A percentile compares a stretch with the other conserved stretches of the same genome.
Evolutionary conservation across 192 early-diverging fungal species (phyloP).

Genomic region (Coemansia sp.): DNA sequence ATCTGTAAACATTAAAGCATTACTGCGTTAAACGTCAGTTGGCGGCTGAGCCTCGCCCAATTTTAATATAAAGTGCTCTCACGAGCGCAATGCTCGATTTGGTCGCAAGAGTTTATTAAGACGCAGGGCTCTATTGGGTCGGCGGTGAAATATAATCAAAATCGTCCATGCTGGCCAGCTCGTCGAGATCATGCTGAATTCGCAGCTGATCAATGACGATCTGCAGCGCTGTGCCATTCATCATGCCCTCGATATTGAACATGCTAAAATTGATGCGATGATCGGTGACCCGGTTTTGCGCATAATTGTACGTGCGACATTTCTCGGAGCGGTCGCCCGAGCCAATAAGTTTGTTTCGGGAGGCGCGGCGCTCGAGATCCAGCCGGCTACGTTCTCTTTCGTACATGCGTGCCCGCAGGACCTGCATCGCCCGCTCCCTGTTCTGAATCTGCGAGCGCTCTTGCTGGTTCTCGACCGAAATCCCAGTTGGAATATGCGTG

Average conservation of each 20-base stretch:
- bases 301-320: constrained; percentile 80
- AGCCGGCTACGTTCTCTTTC: constrained; percentile 65
- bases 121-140: neutral
- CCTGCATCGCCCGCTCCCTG: constrained; percentile 80
- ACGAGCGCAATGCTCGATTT: too few relatives aligned
- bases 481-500: constrained; percentile 89
- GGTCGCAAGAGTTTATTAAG: too few relatives aligned
- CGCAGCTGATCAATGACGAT: constrained; percentile 53
- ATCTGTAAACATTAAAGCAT: too few relatives aligned
- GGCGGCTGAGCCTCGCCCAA: too few relatives aligned
- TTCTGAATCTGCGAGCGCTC: constrained; percentile 94
- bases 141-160: neutral
- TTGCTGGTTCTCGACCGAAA: constrained; percentile 82
- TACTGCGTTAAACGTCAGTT: too few relatives aligned
- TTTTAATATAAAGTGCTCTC: neutral
- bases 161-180: constrained; percentile 32
- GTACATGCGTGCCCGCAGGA: constrained; percentile 76
- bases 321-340: constrained; percentile 77
- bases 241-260: constrained; percentile 65
- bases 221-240: constrained; percentile 56
- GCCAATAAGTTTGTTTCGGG: constrained; percentile 65
- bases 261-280: constrained; percentile 76
- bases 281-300: constrained; percentile 78
- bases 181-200: constrained; percentile 55
- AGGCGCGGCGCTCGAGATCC: constrained; percentile 58